A percentile compares a stretch with the other conserved stretches of the same genome.
phyloP scores from a whole-genome alignment of 2,329 filamentous ascomycete species.

The Aspergillus sp. region DNA sequence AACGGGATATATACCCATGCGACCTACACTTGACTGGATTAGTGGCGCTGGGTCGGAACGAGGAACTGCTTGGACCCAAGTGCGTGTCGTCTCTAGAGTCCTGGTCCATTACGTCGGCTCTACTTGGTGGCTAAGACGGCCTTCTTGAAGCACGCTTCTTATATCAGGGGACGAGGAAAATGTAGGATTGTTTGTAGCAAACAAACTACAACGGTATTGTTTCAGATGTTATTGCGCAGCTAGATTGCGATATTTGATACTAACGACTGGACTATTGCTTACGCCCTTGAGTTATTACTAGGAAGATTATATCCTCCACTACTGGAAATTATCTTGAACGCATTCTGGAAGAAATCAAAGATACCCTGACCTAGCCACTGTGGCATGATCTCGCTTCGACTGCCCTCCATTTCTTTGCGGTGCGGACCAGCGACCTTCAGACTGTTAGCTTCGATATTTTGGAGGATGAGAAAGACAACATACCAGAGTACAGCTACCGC shows the following conservation, averaged over 20 bases:
- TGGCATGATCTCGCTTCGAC: not conserved
- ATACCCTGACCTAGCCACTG: not conserved
- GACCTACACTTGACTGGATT: not conserved
- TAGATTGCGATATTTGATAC: too few relatives aligned
- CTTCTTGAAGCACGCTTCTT: too few relatives aligned
- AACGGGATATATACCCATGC: not conserved
- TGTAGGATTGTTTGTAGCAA: too few relatives aligned
- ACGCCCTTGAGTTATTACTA: not conserved
- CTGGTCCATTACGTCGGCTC: not conserved
- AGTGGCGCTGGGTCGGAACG: rapidly evolving
- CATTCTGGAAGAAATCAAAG: not conserved
- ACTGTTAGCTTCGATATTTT: not conserved
- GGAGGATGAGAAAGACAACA: not conserved
- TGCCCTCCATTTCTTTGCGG: not conserved
- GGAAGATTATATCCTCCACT: constrained; percentile 1
- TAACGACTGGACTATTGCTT: not conserved
- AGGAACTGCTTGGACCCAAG: not conserved
- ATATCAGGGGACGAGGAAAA: too few relatives aligned
- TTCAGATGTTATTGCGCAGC: too few relatives aligned
- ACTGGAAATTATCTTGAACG: not conserved
- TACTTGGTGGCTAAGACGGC: too few relatives aligned
- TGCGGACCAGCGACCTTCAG: not conserved
- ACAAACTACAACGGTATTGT: too few relatives aligned
- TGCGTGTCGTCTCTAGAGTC: not conserved
- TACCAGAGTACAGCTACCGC: constrained; percentile 29